Conservation (phyloP, 768 basidiomycete genomes). For the Megacollybia marginata region DNA sequence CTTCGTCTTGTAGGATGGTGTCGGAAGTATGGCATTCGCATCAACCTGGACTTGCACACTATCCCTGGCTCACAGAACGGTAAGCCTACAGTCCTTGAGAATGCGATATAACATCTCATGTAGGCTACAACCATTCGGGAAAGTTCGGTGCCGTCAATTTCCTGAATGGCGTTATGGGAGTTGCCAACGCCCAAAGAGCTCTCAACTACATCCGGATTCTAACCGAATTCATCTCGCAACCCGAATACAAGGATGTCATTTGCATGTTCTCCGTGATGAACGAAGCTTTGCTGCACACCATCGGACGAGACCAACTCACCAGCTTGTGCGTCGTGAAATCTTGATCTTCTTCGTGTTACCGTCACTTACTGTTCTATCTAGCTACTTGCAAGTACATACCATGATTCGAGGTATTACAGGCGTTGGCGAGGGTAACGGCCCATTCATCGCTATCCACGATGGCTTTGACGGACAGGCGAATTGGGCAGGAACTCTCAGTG, state of each 20-base stretch:
- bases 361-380: constrained; percentile 24
- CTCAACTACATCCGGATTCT: constrained; percentile 74
- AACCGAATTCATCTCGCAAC: constrained; percentile 78
- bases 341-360: constrained; percentile 26
- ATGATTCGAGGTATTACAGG: constrained; percentile 72
- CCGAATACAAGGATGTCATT: constrained; percentile 61
- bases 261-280: constrained; percentile 61
- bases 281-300: constrained; percentile 44
- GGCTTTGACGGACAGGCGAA: constrained; percentile 32
- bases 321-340: constrained; percentile 60
- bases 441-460: constrained; percentile 42
- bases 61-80: constrained; percentile 79
- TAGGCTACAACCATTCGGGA: constrained; percentile 58
- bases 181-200: constrained; percentile 78
- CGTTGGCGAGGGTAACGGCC: constrained; percentile 59
- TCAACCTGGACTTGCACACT: constrained; percentile 75
- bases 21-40: constrained; percentile 83
- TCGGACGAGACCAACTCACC: constrained; percentile 48
- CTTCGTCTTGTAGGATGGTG: constrained; percentile 73
- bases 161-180: constrained; percentile 71
- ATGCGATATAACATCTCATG: background rate
- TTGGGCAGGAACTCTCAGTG: constrained; percentile 47
- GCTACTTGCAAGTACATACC: constrained; percentile 51
- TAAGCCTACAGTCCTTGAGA: constrained; percentile 14
- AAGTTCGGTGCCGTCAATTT: constrained; percentile 57